A percentile compares a stretch with the other conserved stretches of the same genome.
Conservation (phyloP, 1,284 basidiomycete genomes). For the Sutorius eximius region DNA sequence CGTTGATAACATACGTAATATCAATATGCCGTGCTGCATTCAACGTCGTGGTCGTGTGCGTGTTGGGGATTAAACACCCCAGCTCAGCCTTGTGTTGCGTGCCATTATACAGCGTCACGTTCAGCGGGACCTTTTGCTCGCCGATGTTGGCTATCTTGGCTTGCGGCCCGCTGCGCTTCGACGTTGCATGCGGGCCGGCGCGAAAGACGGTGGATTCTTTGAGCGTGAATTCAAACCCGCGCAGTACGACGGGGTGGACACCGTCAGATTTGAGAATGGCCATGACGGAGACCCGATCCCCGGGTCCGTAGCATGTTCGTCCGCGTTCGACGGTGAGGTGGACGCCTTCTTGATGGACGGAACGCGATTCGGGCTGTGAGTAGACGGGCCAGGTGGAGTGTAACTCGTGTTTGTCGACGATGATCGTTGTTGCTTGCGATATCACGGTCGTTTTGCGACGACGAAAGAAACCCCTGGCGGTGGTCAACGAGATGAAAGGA, state of each 20-base stretch:
- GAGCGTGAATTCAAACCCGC: slow-evolving; percentile 78
- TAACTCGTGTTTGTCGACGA: slow-evolving; percentile 87
- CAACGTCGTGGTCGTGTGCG: slow-evolving; percentile 74
- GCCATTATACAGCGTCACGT: slow-evolving; percentile 69
- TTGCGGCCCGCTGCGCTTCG: slow-evolving; percentile 60
- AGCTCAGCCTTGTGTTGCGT: slow-evolving; percentile 70
- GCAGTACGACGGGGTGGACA: slow-evolving; percentile 60
- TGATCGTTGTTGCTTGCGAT: slow-evolving; percentile 62
- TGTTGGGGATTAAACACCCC: slow-evolving; percentile 62
- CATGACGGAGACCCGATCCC: slow-evolving; percentile 72
- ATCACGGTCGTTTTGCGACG: slow-evolving; percentile 62
- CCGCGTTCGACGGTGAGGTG: slow-evolving; percentile 74
- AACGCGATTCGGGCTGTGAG: slow-evolving; percentile 72
- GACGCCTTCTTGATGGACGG: slow-evolving; percentile 63
- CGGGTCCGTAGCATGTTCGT: slow-evolving; percentile 78
- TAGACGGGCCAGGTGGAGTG: slow-evolving; percentile 90
- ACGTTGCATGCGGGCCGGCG: slow-evolving; percentile 48
- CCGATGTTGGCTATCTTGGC: slow-evolving; percentile 52
- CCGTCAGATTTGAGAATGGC: slow-evolving; percentile 73
- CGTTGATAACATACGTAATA: slow-evolving; percentile 72
- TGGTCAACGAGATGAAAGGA: slow-evolving; percentile 1
- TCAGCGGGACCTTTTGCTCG: slow-evolving; percentile 69
- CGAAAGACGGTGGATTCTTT: slow-evolving; percentile 73
- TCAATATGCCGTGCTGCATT: slow-evolving; percentile 79
- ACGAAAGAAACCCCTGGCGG: slow-evolving; percentile 64